Base-by-base conservation (phyloP, 192 early-diverging fungal species). In the Jimgerdemannia lactiflua region DNA sequence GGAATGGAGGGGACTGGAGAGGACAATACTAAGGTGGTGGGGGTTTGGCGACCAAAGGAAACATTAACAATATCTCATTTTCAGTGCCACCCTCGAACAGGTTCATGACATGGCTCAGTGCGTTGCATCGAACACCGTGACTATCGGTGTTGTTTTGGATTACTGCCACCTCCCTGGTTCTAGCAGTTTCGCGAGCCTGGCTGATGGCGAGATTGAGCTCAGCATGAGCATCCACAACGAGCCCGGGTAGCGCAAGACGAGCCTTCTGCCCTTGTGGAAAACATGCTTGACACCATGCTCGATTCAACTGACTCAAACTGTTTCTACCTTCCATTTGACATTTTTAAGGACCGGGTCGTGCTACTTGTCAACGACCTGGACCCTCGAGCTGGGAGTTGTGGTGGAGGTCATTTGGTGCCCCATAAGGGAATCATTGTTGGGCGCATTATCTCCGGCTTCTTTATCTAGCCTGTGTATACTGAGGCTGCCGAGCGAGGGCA, bases 181-280 rank as follows among this genome's bases (percentile, higher is more conserved):
- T 14, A 80, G 85, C 4, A 82, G 86, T 75, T 81, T 83, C 39
- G 83, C 89, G 29, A 82, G 77, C 18, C 85, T 95, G 7, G 68
- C 74, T 3, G 79, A 86, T 41, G 76, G 85, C 73, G 86, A 88
- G 42, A 85, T 93, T n/a, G 89, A 91, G 69, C 85, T 94, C 64
- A 94, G 95, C 4, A 91, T 94, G 86, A 92, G 93, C 69, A 96
- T 96, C 70, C 95, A 96, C 78, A 93, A 93, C 72, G 95, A 96
- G 82, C 87, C 93, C 10, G 95, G 95, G 4, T 89, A 89, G 69
- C 81, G 80, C 70, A 90, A 87, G 71, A 87, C 79, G 64, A 66
- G 74, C 6, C 72, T 91, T 10, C 77, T 80, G 49, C 72, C 89
- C 79, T 93, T 59, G 84, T 92, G 4, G 72, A 74, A 19, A 77